These are phyloP conservation scores for Gentiana dahurica DNA, from an alignment of 257 asterid genomes.

Conservation along the genomic window DNA sequence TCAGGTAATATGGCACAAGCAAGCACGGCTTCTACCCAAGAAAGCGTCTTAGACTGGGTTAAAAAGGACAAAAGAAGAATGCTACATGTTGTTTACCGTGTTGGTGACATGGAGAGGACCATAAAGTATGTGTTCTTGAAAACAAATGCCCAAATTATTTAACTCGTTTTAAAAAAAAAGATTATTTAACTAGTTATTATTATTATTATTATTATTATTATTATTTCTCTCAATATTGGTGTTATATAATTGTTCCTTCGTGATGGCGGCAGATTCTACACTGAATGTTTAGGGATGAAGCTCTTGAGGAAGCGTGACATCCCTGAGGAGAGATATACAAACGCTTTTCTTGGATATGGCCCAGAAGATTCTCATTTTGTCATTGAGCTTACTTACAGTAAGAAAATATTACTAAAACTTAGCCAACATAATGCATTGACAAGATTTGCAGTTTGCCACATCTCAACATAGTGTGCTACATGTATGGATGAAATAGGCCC, in stretches of 20 bases:
- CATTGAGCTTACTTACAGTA: conserved; percentile 94
- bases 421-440: conserved; percentile 4
- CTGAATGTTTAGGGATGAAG: conserved; percentile 96
- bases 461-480: neutral
- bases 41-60: conserved; percentile 73
- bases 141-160: too few relatives aligned
- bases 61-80: conserved; percentile 86
- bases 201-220: conserved; percentile 6
- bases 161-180: neutral
- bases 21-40: conserved; percentile 55
- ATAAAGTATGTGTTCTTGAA: conserved; percentile 47
- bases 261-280: conserved; percentile 71
- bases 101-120: conserved; percentile 96
- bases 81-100: conserved; percentile 98
- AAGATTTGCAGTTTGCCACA: too few relatives aligned
- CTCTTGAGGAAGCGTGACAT: conserved; percentile 87
- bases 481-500: conserved; percentile 3
- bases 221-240: conserved; percentile 10
- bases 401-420: conserved; percentile 16
- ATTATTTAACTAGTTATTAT: conserved; percentile 8
- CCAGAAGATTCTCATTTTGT: conserved; percentile 98
- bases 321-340: conserved; percentile 90
- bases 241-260: conserved; percentile 9
- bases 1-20: conserved; percentile 59
- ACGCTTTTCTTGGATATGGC: conserved; percentile 98